Conservation (phyloP, 140 eudicot species). For the Artemisia princeps region DNA sequence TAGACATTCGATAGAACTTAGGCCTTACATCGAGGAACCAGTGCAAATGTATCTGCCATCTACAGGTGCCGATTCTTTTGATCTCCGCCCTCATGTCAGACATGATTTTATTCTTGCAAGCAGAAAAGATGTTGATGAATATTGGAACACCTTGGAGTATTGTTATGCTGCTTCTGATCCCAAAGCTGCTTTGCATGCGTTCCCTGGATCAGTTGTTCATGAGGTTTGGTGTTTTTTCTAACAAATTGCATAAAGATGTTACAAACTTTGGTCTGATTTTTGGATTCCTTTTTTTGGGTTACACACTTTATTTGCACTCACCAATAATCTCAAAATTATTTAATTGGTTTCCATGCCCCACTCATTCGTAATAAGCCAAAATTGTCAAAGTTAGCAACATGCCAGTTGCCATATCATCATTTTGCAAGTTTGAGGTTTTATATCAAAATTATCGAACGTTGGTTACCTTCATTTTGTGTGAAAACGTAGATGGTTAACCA, state of each 20-base stretch:
- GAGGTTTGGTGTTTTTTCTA: constrained; percentile 44
- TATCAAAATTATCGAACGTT: too few relatives aligned
- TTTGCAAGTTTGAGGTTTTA: too few relatives aligned
- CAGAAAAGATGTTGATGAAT: constrained; percentile 68
- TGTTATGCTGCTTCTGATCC: constrained; percentile 79
- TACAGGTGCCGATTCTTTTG: constrained; percentile 33
- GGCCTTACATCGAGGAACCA: constrained; percentile 96
- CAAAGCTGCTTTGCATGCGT: constrained; percentile 76
- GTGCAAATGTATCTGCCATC: constrained; percentile 35
- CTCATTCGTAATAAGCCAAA: too few relatives aligned
- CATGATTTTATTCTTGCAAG: constrained; percentile 81
- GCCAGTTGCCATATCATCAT: too few relatives aligned
- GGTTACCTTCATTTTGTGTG: too few relatives aligned
- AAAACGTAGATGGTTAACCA: too few relatives aligned
- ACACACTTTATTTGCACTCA: too few relatives aligned
- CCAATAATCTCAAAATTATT: too few relatives aligned
- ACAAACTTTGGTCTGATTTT: too few relatives aligned
- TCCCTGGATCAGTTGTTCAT: constrained; percentile 81
- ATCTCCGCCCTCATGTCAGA: constrained; percentile 80
- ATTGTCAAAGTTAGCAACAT: too few relatives aligned
- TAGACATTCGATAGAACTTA: constrained; percentile 70
- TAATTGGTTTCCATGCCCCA: too few relatives aligned
- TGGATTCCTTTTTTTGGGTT: too few relatives aligned
- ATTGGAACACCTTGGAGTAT: constrained; percentile 92
- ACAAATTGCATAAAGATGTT: background rate